phyloP scores from a whole-genome alignment of 2,329 filamentous ascomycete genomes.

The Monascus ruber region DNA sequence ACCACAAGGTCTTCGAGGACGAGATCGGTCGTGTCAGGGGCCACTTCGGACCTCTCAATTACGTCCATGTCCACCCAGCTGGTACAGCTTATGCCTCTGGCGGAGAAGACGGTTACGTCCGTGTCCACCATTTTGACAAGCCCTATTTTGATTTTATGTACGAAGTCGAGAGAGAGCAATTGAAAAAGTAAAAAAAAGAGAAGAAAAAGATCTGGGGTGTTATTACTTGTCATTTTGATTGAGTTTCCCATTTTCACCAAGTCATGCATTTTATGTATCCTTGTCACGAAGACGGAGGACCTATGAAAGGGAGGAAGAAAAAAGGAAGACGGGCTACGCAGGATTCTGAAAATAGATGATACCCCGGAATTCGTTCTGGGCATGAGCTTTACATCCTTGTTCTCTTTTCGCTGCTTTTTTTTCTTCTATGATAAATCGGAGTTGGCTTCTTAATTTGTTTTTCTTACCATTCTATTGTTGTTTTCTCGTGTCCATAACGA shows the following conservation, averaged over 20 bases:
- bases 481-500: constrained; percentile 14
- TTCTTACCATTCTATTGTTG: constrained; percentile 7
- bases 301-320: constrained; percentile 7
- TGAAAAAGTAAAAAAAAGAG: constrained; percentile 28
- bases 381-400: constrained; percentile 14
- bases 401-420: constrained; percentile 15
- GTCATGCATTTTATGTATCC: constrained; percentile 21
- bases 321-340: constrained; percentile 12
- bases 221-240: constrained; percentile 5
- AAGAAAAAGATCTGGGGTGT: background rate
- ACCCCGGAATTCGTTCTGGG: constrained; percentile 14
- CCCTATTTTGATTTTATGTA: constrained; percentile 98
- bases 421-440: constrained; percentile 30
- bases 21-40: constrained; percentile 95
- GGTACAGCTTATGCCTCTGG: constrained; percentile 90
- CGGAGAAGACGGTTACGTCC: constrained; percentile 96
- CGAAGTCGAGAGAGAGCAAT: constrained; percentile 83
- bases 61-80: constrained; percentile 82
- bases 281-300: constrained; percentile 24
- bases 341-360: constrained; percentile 18
- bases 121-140: constrained; percentile 97
- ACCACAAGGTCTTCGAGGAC: constrained; percentile 99
- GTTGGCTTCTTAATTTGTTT: constrained; percentile 18
- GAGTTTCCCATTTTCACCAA: constrained; percentile 4
- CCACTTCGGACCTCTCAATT: constrained; percentile 95